Evolutionary conservation across 192 early-diverging fungal species (phyloP).

Genomic region (Oehlia diaphana): DNA sequence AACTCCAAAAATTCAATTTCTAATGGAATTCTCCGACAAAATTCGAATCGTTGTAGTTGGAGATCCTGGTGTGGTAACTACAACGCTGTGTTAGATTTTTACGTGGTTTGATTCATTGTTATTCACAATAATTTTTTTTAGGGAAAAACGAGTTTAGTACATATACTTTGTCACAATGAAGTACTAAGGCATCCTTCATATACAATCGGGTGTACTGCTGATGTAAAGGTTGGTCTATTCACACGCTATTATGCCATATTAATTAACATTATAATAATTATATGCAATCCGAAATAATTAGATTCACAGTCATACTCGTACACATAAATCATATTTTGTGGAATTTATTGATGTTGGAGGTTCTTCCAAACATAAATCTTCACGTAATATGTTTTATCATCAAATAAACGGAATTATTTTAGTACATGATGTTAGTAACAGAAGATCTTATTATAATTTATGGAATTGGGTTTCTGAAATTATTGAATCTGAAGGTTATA

Average conservation of each 20-base stretch:
- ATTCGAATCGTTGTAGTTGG: constrained; percentile 27
- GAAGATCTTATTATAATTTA: constrained; percentile 52
- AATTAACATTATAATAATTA: not conserved
- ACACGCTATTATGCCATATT: not conserved
- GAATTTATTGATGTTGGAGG: constrained; percentile 59
- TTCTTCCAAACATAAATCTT: constrained; percentile 42
- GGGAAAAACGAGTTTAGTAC: constrained; percentile 57
- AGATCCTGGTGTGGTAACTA: constrained; percentile 30
- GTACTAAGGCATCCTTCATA: constrained; percentile 34
- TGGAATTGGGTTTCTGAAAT: constrained; percentile 50
- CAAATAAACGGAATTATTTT: constrained; percentile 50
- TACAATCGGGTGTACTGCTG: constrained; percentile 54
- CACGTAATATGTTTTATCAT: constrained; percentile 52
- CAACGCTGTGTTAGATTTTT: not conserved
- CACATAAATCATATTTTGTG: constrained; percentile 44
- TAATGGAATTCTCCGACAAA: constrained; percentile 26
- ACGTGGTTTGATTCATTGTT: not conserved
- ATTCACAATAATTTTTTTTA: constrained; percentile 2
- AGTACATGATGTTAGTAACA: constrained; percentile 54
- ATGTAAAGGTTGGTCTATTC: constrained; percentile 43
- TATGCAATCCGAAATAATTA: constrained; percentile 13
- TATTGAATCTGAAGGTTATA: constrained; percentile 22
- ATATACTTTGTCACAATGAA: constrained; percentile 52
- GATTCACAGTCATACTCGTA: constrained; percentile 30
- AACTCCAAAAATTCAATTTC: not conserved